These are phyloP conservation scores for Phytophthora hibernalis DNA, from an alignment of 352 stramenopile species.

Conservation along the genomic window DNA sequence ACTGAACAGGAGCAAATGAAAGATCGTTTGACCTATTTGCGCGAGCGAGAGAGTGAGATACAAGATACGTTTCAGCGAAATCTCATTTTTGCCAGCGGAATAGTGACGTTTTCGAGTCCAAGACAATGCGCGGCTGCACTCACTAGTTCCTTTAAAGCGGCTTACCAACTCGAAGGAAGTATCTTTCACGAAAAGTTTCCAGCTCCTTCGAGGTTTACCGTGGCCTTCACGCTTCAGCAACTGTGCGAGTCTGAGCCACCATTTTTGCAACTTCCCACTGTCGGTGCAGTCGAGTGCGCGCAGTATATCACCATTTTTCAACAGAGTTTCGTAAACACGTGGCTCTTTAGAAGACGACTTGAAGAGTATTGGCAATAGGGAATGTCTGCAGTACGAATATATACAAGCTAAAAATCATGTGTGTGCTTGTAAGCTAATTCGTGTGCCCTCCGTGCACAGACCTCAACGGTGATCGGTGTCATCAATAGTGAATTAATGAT, in stretches of 20 bases:
- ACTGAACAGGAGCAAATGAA: slow-evolving; percentile 25
- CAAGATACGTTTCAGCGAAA: slow-evolving; percentile 27
- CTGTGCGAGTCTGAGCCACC: slow-evolving; percentile 8
- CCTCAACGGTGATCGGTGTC: no score
- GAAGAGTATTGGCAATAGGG: slow-evolving; percentile 30
- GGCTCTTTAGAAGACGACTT: slow-evolving; percentile 36
- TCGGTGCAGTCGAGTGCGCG: slow-evolving; percentile 24
- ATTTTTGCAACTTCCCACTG: slow-evolving; percentile 1
- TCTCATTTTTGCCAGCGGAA: slow-evolving; percentile 12
- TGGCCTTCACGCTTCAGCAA: slow-evolving; percentile 33
- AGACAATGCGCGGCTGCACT: slow-evolving; percentile 19
- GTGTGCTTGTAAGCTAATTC: no score
- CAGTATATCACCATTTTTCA: slow-evolving; percentile 33
- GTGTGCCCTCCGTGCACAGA: no score
- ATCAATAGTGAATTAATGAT: no score
- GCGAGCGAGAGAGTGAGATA: slow-evolving; percentile 20
- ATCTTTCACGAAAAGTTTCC: slow-evolving; percentile 25
- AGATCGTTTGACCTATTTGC: slow-evolving; percentile 18
- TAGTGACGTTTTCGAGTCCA: slow-evolving; percentile 26
- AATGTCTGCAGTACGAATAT: not conserved
- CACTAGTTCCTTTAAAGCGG: slow-evolving; percentile 20
- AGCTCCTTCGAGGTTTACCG: slow-evolving; percentile 25
- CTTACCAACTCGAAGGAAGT: slow-evolving; percentile 3
- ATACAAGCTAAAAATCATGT: no score
- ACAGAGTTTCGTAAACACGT: slow-evolving; percentile 37